Conservation (phyloP, 495 filamentous ascomycete genomes). For the Lindgomyces ingoldianus region DNA sequence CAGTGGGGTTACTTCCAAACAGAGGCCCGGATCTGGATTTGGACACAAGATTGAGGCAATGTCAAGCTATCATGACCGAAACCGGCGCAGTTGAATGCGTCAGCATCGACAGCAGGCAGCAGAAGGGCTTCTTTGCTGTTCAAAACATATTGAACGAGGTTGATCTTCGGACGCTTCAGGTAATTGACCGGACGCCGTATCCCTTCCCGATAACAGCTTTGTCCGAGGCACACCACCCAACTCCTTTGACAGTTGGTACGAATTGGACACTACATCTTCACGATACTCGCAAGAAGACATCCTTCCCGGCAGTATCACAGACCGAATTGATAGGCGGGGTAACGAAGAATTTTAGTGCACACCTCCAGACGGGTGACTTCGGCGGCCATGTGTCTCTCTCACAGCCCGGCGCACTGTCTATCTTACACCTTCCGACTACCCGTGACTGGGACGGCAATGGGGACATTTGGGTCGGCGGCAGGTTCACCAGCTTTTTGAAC, state of each 20-base stretch:
- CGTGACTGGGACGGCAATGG: constrained; percentile 56
- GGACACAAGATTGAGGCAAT: constrained; percentile 47
- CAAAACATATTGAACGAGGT: constrained; percentile 77
- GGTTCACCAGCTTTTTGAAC: constrained; percentile 85
- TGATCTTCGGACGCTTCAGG: constrained; percentile 74
- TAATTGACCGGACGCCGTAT: constrained; percentile 71
- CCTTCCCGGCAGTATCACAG: constrained; percentile 43
- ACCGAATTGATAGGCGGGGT: constrained; percentile 44
- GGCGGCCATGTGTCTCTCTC: constrained; percentile 65
- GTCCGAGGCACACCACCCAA: constrained; percentile 69
- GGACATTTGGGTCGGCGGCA: constrained; percentile 79
- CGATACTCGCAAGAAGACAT: constrained; percentile 61
- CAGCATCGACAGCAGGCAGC: constrained; percentile 70
- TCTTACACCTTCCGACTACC: constrained; percentile 67
- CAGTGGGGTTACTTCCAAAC: constrained; percentile 61
- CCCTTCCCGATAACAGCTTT: constrained; percentile 82
- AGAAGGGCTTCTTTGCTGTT: constrained; percentile 75
- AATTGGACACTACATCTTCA: constrained; percentile 80
- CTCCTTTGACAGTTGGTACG: constrained; percentile 84
- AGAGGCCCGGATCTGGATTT: constrained; percentile 24
- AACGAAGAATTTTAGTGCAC: constrained; percentile 30
- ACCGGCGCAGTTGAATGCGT: constrained; percentile 83
- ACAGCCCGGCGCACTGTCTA: constrained; percentile 78
- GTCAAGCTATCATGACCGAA: constrained; percentile 54
- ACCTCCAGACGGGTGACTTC: constrained; percentile 41